Conservation (phyloP, 352 stramenopile species). For the Elongisporangium undulatum region DNA sequence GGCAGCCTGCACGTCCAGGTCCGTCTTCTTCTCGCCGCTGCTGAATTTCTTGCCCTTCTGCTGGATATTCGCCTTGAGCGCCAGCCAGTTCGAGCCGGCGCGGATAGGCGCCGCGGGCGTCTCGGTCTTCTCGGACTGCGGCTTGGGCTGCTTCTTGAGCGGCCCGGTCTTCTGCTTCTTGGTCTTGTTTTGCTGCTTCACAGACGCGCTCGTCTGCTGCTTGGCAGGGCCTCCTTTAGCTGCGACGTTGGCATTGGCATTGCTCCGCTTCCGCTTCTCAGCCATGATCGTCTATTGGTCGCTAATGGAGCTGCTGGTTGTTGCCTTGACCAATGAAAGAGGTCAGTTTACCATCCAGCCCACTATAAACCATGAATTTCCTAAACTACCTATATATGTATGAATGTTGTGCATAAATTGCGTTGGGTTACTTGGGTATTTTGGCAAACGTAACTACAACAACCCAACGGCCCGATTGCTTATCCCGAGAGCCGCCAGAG, state of each 20-base stretch:
- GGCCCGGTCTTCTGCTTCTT: slow-evolving; percentile 4
- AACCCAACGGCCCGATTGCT: not conserved
- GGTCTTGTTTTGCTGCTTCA: slow-evolving; percentile 6
- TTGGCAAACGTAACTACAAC: not conserved
- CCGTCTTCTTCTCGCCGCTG: slow-evolving; percentile 20
- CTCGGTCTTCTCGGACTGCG: slow-evolving; percentile 12
- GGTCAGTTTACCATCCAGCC: not conserved
- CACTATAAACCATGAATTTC: not conserved
- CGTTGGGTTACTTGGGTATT: not conserved
- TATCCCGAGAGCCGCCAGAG: no score
- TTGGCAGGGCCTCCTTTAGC: not conserved
- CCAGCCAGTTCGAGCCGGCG: slow-evolving; percentile 70
- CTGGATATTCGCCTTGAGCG: slow-evolving; percentile 72
- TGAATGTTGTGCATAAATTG: not conserved
- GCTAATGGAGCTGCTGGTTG: not conserved
- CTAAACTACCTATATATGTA: not conserved
- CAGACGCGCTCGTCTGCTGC: not conserved
- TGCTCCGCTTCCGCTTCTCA: not conserved
- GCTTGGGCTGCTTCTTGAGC: slow-evolving; percentile 10
- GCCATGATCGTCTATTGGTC: not conserved
- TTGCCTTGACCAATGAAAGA: not conserved
- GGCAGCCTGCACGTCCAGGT: slow-evolving; percentile 27
- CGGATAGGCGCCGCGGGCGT: slow-evolving; percentile 11
- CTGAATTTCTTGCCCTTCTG: slow-evolving; percentile 14
- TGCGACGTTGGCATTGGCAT: not conserved